Percentiles rank a stretch among this genome's conserved stretches.
Evolutionary conservation across 202 grass and related monocot species (phyloP).

Genomic region (Carex sylvatica): DNA sequence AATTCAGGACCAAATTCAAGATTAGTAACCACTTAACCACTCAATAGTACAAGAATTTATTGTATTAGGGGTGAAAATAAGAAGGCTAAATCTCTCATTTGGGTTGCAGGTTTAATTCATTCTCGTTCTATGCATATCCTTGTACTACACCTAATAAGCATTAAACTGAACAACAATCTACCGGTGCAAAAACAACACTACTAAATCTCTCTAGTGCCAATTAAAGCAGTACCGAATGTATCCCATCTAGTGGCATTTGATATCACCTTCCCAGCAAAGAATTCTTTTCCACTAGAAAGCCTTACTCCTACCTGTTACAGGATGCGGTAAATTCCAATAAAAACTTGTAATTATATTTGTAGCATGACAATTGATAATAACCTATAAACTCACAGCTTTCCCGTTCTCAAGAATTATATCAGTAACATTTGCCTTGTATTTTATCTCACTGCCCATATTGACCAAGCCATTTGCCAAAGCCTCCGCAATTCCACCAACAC

Average conservation of each 20-base stretch:
- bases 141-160: not conserved
- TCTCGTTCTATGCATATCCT: not conserved
- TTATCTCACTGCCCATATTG: conserved; percentile 70
- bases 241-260: conserved; percentile 99
- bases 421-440: conserved; percentile 80
- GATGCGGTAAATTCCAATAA: not conserved
- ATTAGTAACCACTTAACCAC: not conserved
- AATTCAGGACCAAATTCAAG: not conserved
- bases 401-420: conserved; percentile 75
- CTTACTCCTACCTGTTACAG: conserved; percentile 62
- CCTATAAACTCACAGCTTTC: conserved; percentile 68
- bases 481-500: conserved; percentile 77
- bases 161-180: conserved; percentile 27
- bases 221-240: conserved; percentile 68
- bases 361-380: not conserved
- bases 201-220: not conserved
- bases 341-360: not conserved
- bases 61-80: not conserved
- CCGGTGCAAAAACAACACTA: not conserved
- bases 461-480: conserved; percentile 84
- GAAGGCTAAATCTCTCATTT: conserved; percentile 9
- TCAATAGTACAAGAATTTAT: not conserved
- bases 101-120: not conserved
- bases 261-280: conserved; percentile 82
- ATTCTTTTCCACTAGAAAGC: conserved; percentile 79